A percentile compares a stretch with the other conserved stretches of the same genome.
These are phyloP conservation scores for Liquidambar formosana DNA, from an alignment of 164 flowering plant genomes.

Conservation along the genomic window DNA sequence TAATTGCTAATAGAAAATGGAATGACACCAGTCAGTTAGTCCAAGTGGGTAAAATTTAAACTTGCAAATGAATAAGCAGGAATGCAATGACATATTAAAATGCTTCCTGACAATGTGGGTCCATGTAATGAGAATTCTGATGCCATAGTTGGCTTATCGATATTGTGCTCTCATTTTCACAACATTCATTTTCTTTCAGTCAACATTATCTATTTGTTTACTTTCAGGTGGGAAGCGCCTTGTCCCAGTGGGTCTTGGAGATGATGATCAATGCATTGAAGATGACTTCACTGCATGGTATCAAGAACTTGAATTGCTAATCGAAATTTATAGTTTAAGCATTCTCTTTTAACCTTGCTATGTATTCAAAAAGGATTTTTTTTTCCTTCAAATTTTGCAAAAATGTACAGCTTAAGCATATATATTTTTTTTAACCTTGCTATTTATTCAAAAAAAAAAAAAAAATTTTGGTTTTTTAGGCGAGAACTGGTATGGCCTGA, in stretches of 20 bases:
- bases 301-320: slow-evolving; percentile 5
- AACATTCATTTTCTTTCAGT: neutral
- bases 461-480: slow-evolving; percentile 41
- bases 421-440: neutral
- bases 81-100: neutral
- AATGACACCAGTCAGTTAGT: neutral
- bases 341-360: neutral
- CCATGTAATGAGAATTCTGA: neutral
- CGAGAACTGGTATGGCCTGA: slow-evolving; percentile 88
- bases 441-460: too few relatives aligned
- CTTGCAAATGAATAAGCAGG: neutral
- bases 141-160: neutral
- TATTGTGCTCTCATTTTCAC: neutral
- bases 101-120: neutral
- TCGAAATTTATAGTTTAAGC: neutral
- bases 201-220: neutral
- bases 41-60: neutral
- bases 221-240: slow-evolving; percentile 81
- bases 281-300: slow-evolving; percentile 98
- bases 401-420: neutral
- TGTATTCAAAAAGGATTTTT: too few relatives aligned
- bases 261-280: slow-evolving; percentile 99
- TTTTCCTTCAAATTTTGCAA: too few relatives aligned
- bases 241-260: slow-evolving; percentile 89
- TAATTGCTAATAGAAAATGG: neutral